Conservation (phyloP, 805 yeast species). For the Starmerella bombi region DNA sequence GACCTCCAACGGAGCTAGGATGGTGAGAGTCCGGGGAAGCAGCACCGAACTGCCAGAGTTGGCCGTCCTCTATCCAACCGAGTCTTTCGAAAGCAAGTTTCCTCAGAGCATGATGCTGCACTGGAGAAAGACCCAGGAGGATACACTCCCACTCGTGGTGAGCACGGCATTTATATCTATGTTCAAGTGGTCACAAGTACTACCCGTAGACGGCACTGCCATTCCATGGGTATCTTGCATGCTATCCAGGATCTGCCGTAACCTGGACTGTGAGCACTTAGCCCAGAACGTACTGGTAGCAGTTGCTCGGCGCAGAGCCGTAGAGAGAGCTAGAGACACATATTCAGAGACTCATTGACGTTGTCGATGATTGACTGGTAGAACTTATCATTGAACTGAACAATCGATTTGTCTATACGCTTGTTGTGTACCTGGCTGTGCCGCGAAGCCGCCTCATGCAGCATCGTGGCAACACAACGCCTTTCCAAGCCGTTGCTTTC, state of each 20-base stretch:
- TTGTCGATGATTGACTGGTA: constrained; percentile 1
- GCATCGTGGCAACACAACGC: constrained; percentile 14
- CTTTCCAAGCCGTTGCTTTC: constrained; percentile 19
- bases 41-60: constrained; percentile 2
- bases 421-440: constrained; percentile 2
- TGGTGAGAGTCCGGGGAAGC: constrained; percentile 1
- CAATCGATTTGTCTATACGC: background rate
- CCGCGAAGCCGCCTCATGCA: constrained; percentile 13
- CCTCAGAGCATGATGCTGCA: background rate
- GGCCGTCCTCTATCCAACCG: constrained; percentile 1
- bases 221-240: no score
- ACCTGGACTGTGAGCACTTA: no score
- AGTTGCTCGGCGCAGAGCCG: no score
- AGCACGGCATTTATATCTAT: constrained; percentile 9
- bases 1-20: background rate
- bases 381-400: constrained; percentile 7
- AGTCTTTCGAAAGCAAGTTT: no score
- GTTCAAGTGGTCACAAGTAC: constrained; percentile 11
- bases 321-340: constrained; percentile 9
- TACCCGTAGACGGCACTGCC: background rate
- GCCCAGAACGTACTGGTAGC: no score
- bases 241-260: no score
- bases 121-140: no score
- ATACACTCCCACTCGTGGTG: constrained; percentile 1
- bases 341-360: constrained; percentile 12